A percentile compares a stretch with the other conserved stretches of the same genome.
phyloP scores from a whole-genome alignment of 331 rosid genomes.

The Phaseolus coccineus region DNA sequence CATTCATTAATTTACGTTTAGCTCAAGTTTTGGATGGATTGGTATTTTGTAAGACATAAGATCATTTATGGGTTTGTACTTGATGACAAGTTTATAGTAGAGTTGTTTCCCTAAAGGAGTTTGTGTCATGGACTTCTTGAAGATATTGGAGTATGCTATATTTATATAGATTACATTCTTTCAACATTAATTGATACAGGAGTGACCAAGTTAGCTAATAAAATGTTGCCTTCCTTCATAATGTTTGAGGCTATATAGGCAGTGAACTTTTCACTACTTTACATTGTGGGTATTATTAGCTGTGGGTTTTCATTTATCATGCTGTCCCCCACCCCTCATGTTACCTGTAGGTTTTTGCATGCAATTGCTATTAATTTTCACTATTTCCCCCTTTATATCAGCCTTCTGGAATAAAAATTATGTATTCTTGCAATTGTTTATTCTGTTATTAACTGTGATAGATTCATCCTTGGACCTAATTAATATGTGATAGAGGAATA shows the following conservation, averaged over 20 bases:
- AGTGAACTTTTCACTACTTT: neutral
- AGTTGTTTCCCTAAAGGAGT: neutral
- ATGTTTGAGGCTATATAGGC: neutral
- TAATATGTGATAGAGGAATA: neutral
- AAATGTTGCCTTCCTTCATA: no score
- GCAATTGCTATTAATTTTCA: neutral
- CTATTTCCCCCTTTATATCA: slow-evolving; percentile 10
- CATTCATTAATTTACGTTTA: neutral
- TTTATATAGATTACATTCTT: no score
- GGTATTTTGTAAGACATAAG: slow-evolving; percentile 4
- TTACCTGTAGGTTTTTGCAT: neutral
- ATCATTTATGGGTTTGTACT: neutral
- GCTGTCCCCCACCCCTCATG: no score
- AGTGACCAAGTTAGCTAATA: no score
- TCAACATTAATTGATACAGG: no score
- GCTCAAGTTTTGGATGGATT: slow-evolving; percentile 18
- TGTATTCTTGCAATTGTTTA: slow-evolving; percentile 8
- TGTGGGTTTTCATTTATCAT: neutral
- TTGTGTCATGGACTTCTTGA: slow-evolving; percentile 24
- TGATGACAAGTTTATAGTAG: neutral
- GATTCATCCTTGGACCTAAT: neutral
- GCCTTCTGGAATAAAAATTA: neutral
- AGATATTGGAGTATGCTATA: slow-evolving; percentile 16
- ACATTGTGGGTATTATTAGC: neutral
- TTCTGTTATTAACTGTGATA: slow-evolving; percentile 3